Percentiles rank a stretch among this genome's conserved stretches.
Evolutionary conservation across 371 early-diverging fungal species (phyloP).

Genomic region (Haplosporangium sp.): DNA sequence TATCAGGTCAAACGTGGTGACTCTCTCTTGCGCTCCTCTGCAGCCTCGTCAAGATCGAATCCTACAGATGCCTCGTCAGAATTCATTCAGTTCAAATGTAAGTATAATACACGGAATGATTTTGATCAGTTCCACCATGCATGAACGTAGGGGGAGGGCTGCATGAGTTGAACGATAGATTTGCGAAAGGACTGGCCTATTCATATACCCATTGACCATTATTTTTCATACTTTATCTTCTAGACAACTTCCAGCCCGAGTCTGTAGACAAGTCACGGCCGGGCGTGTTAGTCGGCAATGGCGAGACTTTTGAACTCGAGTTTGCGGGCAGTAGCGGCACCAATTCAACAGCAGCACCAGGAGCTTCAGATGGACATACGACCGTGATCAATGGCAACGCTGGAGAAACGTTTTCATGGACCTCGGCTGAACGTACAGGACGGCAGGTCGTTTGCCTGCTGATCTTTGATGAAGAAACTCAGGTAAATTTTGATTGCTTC

Average conservation of each 20-base stretch:
- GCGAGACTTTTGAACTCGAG: slow-evolving; percentile 49
- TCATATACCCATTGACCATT: too few relatives aligned
- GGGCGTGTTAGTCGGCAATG: slow-evolving; percentile 45
- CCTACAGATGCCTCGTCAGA: slow-evolving; percentile 9
- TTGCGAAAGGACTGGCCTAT: too few relatives aligned
- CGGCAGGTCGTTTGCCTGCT: slow-evolving; percentile 43
- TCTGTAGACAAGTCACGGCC: slow-evolving; percentile 52
- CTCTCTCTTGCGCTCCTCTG: slow-evolving; percentile 7
- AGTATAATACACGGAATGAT: too few relatives aligned
- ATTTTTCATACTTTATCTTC: not conserved
- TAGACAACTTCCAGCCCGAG: slow-evolving; percentile 53
- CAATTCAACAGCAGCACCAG: slow-evolving; percentile 1
- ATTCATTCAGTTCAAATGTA: slow-evolving; percentile 52
- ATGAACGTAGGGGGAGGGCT: too few relatives aligned
- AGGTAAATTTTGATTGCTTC: slow-evolving; percentile 18
- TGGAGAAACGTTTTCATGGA: slow-evolving; percentile 41
- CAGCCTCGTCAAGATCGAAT: slow-evolving; percentile 2
- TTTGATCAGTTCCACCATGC: too few relatives aligned
- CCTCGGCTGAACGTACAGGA: slow-evolving; percentile 22
- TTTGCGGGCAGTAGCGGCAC: slow-evolving; percentile 44
- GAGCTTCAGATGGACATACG: slow-evolving; percentile 7
- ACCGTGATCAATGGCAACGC: slow-evolving; percentile 7
- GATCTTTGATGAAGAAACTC: slow-evolving; percentile 52
- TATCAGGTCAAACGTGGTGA: slow-evolving; percentile 32
- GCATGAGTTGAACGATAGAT: too few relatives aligned